These are phyloP conservation scores for Emydomyces testavorans DNA, from an alignment of 2,329 filamentous ascomycete species.

Conservation along the genomic window DNA sequence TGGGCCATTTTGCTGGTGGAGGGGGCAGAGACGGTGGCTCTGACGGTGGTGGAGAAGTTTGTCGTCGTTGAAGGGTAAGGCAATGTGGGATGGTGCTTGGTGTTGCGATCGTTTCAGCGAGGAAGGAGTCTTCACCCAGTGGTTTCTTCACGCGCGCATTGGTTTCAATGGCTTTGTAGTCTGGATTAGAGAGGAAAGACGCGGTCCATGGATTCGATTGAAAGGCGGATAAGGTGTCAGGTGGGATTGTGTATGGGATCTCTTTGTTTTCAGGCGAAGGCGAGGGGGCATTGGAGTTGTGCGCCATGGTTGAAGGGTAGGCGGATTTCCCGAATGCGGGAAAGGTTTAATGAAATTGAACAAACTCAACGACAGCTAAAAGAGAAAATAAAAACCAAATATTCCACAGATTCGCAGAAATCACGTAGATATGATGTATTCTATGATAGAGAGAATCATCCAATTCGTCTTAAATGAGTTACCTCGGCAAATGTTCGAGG, in stretches of 20 bases:
- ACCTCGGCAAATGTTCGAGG: not conserved
- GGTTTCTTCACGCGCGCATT: slow-evolving; percentile 32
- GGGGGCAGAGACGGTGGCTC: slow-evolving; percentile 18
- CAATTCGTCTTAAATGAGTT: no score
- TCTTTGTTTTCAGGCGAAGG: not conserved
- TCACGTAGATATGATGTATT: no score
- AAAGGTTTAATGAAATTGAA: not conserved
- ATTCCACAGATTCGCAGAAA: no score
- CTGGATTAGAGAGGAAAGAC: slow-evolving; percentile 24
- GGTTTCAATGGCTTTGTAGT: slow-evolving; percentile 31
- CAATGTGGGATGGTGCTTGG: slow-evolving; percentile 32
- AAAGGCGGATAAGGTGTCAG: slow-evolving; percentile 18
- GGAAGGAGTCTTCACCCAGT: slow-evolving; percentile 36
- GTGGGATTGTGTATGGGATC: slow-evolving; percentile 9
- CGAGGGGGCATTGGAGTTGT: not conserved
- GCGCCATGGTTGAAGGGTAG: not conserved
- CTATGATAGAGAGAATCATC: no score
- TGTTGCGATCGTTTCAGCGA: slow-evolving; percentile 31
- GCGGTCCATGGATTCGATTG: slow-evolving; percentile 23
- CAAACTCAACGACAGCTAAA: not conserved
- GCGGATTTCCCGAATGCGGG: not conserved
- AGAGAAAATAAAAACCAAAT: not conserved
- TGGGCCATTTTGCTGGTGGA: slow-evolving; percentile 18
- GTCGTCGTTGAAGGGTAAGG: slow-evolving; percentile 26
- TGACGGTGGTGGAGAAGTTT: slow-evolving; percentile 15